These are phyloP conservation scores for Porcisia hertigi DNA, from an alignment of 208 protist species.

Conservation along the genomic window DNA sequence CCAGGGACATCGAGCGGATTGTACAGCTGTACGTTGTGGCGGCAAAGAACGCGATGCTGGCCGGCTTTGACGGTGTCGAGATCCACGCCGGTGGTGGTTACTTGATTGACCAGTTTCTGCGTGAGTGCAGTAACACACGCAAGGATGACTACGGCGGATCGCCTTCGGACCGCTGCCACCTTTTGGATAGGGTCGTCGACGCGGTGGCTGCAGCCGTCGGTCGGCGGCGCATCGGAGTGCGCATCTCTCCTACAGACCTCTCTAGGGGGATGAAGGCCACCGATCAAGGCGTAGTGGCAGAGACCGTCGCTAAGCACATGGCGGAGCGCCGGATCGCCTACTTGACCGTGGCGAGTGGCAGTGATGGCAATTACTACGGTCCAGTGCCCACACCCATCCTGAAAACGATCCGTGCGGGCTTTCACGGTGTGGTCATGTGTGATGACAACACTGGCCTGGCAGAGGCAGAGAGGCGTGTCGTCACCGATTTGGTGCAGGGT, in stretches of 20 bases:
- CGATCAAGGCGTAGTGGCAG: conserved; percentile 10
- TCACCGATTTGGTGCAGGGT: conserved; percentile 11
- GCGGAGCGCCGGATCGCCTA: conserved; percentile 26
- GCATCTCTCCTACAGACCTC: conserved; percentile 39
- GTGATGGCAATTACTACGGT: conserved; percentile 35
- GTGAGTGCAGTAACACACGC: conserved; percentile 54
- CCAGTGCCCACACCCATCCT: conserved; percentile 1
- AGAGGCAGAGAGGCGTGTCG: conserved; percentile 10
- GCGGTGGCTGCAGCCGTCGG: conserved; percentile 38
- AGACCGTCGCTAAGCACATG: conserved; percentile 18
- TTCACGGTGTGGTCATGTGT: conserved; percentile 18
- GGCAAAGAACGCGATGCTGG: conserved; percentile 51
- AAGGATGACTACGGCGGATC: conserved; percentile 80
- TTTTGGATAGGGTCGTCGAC: conserved; percentile 59
- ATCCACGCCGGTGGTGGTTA: conserved; percentile 85
- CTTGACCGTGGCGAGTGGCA: conserved; percentile 22
- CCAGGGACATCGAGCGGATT: conserved; percentile 45
- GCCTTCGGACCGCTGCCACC: conserved; percentile 50
- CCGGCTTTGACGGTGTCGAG: conserved; percentile 88
- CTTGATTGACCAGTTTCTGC: conserved; percentile 79
- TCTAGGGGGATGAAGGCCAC: conserved; percentile 22
- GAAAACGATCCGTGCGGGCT: neutral
- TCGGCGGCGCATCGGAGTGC: conserved; percentile 38
- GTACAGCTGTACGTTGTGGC: conserved; percentile 51
- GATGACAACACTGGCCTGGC: conserved; percentile 33